Evolutionary conservation across 2,329 filamentous ascomycete species (phyloP).

Genomic region (Aspergillus spinulosporus): DNA sequence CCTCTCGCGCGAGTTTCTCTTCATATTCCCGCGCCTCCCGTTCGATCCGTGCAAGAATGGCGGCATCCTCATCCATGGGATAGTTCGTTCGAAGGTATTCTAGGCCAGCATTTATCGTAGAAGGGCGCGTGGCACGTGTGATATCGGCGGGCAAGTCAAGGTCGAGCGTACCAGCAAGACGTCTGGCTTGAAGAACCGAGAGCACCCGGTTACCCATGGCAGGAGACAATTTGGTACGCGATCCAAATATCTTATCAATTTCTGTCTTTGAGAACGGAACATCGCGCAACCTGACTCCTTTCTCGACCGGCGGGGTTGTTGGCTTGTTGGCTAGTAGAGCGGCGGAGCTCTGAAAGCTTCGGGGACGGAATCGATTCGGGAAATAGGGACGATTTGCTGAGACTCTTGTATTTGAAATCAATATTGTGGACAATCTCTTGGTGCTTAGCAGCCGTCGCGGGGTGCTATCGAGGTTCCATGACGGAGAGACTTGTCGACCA

Average conservation of each 20-base stretch:
- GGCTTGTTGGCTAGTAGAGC: constrained; percentile 17
- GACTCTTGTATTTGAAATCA: background rate
- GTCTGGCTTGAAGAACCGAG: constrained; percentile 45
- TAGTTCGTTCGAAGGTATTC: constrained; percentile 45
- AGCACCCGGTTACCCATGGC: constrained; percentile 41
- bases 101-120: constrained; percentile 39
- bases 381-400: background rate
- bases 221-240: constrained; percentile 27
- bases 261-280: constrained; percentile 36
- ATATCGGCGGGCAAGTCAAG: constrained; percentile 45
- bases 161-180: constrained; percentile 48
- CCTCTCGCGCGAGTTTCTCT: constrained; percentile 37
- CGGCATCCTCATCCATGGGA: constrained; percentile 50
- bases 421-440: background rate
- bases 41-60: constrained; percentile 48
- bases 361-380: constrained; percentile 1
- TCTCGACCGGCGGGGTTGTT: constrained; percentile 24
- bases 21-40: constrained; percentile 41
- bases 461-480: constrained; percentile 22
- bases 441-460: constrained; percentile 19
- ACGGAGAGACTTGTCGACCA: constrained; percentile 23
- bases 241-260: constrained; percentile 39
- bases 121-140: constrained; percentile 31
- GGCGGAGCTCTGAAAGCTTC: constrained; percentile 25
- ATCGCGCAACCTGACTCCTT: constrained; percentile 30